A percentile compares a stretch with the other conserved stretches of the same genome.
Evolutionary conservation across 495 filamentous ascomycete genomes (phyloP).

Genomic region (Pyrenopolyporus hunteri): DNA sequence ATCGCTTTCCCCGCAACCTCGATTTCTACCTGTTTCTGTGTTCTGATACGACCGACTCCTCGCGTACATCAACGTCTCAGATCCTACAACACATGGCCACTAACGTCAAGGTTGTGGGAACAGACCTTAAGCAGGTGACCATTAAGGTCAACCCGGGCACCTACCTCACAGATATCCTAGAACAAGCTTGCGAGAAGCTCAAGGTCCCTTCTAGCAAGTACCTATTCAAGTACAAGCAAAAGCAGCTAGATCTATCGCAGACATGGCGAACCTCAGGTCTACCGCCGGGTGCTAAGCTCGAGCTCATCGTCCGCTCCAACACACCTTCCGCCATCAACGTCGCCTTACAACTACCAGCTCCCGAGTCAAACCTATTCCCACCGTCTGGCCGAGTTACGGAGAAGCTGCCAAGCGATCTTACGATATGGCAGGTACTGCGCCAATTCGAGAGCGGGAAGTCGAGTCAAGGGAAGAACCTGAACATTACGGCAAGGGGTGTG

Average conservation of each 20-base stretch:
- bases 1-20: neutral
- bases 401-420: slow-evolving; percentile 83
- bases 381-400: slow-evolving; percentile 71
- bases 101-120: slow-evolving; percentile 85
- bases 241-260: slow-evolving; percentile 80
- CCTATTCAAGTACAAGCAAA: slow-evolving; percentile 87
- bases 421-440: slow-evolving; percentile 84
- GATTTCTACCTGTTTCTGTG: too few relatives aligned
- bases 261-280: slow-evolving; percentile 88
- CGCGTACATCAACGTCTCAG: neutral
- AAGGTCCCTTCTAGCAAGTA: slow-evolving; percentile 74
- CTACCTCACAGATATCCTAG: slow-evolving; percentile 78
- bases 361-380: slow-evolving; percentile 60
- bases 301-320: slow-evolving; percentile 83
- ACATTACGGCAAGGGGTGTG: slow-evolving; percentile 80
- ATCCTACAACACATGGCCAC: slow-evolving; percentile 69
- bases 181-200: slow-evolving; percentile 85
- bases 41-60: too few relatives aligned
- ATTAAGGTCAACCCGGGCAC: slow-evolving; percentile 84
- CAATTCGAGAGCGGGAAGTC: slow-evolving; percentile 78
- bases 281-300: slow-evolving; percentile 83
- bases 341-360: slow-evolving; percentile 77
- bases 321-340: slow-evolving; percentile 84
- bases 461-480: slow-evolving; percentile 61
- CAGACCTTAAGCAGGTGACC: slow-evolving; percentile 71